Evolutionary conservation across 1,284 basidiomycete species (phyloP), one percentile per base, ranked within the genome.

Genomic region (Cerrena zonata): DNA sequence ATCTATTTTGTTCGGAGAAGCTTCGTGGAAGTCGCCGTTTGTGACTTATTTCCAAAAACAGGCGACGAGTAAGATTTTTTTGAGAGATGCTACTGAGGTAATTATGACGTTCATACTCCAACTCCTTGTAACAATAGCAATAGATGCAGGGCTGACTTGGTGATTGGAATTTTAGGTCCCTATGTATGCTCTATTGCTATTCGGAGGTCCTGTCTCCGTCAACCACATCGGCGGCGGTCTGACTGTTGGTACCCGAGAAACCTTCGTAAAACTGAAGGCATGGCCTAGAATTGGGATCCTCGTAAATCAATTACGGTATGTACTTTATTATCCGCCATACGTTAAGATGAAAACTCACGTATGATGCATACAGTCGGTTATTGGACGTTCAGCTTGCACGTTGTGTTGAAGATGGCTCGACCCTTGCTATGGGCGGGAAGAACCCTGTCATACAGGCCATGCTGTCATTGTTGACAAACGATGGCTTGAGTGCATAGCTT

Each of bases 31-130:
- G 50, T 78, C 82, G 26, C 85, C 84, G 2, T 93, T 93, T 65
- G 63, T 94, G 44, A 80, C 85, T 4, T 94, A 89, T 62, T 96
- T 94, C 67, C 74, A 81, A 59, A 91, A 92, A 68, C 82, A 86
- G 51, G 78, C 84, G 70, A 91, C 89, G n/a, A 84, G 75, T 27
- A 94, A 95, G 65, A 77, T 93, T 1, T 96, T 89, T 65, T 62
- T 97, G 58, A 77, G 91, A 46, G 94, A 94, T 67, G 91, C 84
- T 11, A 94, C 91, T 1, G 89, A 95, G 77, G 89, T 90, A 55
- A n/a, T n/a, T n/a, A n/a, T n/a, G n/a, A n/a, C n/a, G n/a, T n/a
- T n/a, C n/a, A n/a, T n/a, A n/a, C n/a, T n/a, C n/a, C n/a, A n/a
- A n/a, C n/a, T n/a, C n/a, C n/a, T n/a, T n/a, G n/a, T n/a, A n/a